Evolutionary conservation across 2,329 filamentous ascomycete genomes (phyloP).

Genomic region (Onygenales sp.): DNA sequence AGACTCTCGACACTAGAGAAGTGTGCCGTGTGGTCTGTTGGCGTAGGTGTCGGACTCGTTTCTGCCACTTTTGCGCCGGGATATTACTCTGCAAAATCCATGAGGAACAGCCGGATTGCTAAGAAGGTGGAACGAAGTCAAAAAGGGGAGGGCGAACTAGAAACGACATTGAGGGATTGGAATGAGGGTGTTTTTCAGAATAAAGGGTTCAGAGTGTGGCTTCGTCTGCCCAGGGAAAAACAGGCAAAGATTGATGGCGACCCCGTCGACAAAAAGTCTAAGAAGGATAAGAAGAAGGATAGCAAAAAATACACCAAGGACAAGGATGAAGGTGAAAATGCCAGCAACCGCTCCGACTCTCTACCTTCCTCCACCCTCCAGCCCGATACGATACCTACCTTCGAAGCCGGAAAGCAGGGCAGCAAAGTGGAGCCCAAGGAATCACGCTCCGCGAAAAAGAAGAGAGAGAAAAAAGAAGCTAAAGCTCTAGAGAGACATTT

Average conservation of each 20-base stretch:
- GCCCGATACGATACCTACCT: not conserved
- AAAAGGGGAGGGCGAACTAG: conserved; percentile 7
- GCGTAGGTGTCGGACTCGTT: conserved; percentile 6
- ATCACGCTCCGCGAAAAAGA: not conserved
- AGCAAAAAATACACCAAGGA: not conserved
- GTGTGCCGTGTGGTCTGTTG: conserved; percentile 7
- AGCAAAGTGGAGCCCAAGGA: not conserved
- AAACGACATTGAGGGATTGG: conserved; percentile 6
- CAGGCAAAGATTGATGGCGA: not conserved
- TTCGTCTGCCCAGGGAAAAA: conserved; percentile 1
- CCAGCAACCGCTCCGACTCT: not conserved
- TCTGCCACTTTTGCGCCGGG: conserved; percentile 4
- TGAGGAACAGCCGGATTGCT: conserved; percentile 6
- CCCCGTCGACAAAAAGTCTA: not conserved
- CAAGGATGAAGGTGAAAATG: not conserved
- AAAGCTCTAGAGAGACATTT: conserved; percentile 7
- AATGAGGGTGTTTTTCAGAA: conserved; percentile 6
- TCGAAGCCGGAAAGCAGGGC: not conserved
- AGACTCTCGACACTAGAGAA: conserved; percentile 5
- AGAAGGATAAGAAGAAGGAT: not conserved
- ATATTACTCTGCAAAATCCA: conserved; percentile 9
- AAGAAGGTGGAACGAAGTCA: conserved; percentile 5
- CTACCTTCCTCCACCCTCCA: not conserved
- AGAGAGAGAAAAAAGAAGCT: conserved; percentile 4
- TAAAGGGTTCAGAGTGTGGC: conserved; percentile 5